Evolutionary conservation across 2,329 filamentous ascomycete species (phyloP).

Genomic region (Diaporthe sp.): DNA sequence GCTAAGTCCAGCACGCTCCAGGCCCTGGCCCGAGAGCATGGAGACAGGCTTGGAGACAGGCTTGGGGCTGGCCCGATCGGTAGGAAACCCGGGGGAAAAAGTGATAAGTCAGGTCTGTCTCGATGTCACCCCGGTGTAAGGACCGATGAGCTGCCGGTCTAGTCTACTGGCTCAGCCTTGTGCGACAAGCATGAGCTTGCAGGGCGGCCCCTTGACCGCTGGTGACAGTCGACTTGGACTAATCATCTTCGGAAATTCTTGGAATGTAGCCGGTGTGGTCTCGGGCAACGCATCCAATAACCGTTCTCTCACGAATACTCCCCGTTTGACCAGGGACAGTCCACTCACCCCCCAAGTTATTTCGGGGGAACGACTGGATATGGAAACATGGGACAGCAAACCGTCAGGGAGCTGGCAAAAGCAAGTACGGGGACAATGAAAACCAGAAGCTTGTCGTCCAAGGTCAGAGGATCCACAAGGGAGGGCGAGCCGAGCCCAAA

Average conservation of each 20-base stretch:
- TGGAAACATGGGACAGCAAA: not conserved
- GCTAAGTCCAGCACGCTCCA: not conserved
- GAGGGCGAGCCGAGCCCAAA: not conserved
- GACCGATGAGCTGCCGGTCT: slow-evolving; percentile 11
- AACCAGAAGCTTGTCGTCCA: slow-evolving; percentile 3
- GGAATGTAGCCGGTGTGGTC: not conserved
- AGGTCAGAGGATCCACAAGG: not conserved
- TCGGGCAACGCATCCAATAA: not conserved
- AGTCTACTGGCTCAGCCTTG: slow-evolving; percentile 24
- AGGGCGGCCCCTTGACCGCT: too few species aligned
- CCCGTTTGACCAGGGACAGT: not conserved
- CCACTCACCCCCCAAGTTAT: not conserved
- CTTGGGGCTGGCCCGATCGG: slow-evolving; percentile 8
- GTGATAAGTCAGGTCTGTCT: slow-evolving; percentile 24
- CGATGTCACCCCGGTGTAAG: slow-evolving; percentile 23
- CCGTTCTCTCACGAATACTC: not conserved
- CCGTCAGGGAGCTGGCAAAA: not conserved
- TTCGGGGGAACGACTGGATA: not conserved
- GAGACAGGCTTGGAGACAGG: slow-evolving; percentile 1
- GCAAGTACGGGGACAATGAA: not conserved
- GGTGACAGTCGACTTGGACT: not conserved
- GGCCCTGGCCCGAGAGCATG: not conserved
- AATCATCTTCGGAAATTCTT: not conserved
- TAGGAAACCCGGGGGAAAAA: slow-evolving; percentile 19
- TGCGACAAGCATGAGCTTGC: slow-evolving; percentile 11